Conservation (phyloP, 352 stramenopile species). For the Phytopythium sindhum region DNA sequence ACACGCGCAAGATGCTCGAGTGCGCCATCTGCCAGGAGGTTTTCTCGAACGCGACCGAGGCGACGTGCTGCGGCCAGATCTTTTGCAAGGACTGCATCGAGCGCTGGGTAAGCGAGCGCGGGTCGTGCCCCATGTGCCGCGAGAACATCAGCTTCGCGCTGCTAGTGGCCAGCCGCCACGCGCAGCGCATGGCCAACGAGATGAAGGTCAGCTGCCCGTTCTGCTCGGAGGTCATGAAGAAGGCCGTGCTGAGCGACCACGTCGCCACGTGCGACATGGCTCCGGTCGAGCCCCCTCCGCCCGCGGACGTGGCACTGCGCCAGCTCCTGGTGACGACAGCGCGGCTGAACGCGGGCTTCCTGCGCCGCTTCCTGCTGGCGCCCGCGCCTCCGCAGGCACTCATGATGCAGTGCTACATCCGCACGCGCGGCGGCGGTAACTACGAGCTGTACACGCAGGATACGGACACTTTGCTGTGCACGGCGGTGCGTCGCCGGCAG, state of each 20-base stretch:
- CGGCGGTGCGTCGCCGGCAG: slow-evolving; percentile 71
- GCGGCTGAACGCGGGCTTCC: slow-evolving; percentile 45
- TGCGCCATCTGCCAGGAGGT: slow-evolving; percentile 85
- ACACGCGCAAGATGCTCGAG: slow-evolving; percentile 85
- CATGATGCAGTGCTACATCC: slow-evolving; percentile 88
- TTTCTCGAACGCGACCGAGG: slow-evolving; percentile 68
- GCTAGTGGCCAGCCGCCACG: slow-evolving; percentile 59
- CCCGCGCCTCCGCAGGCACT: slow-evolving; percentile 56
- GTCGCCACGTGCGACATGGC: slow-evolving; percentile 62
- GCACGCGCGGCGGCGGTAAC: slow-evolving; percentile 71
- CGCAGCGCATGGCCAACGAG: slow-evolving; percentile 83
- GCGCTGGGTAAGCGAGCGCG: slow-evolving; percentile 76
- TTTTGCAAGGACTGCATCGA: slow-evolving; percentile 79
- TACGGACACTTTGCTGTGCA: slow-evolving; percentile 71
- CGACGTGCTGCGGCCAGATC: slow-evolving; percentile 80
- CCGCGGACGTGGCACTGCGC: slow-evolving; percentile 64
- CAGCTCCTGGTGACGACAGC: slow-evolving; percentile 54
- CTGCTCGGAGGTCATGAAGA: slow-evolving; percentile 72
- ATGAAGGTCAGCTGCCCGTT: slow-evolving; percentile 74
- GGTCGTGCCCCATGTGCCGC: slow-evolving; percentile 80
- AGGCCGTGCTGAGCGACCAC: slow-evolving; percentile 60
- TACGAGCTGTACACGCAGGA: slow-evolving; percentile 87
- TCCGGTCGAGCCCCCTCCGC: slow-evolving; percentile 67
- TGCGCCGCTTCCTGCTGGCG: slow-evolving; percentile 56
- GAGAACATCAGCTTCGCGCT: slow-evolving; percentile 69